These are phyloP conservation scores for Ploettnerulaceae sp. DNA, from an alignment of 2,329 filamentous ascomycete genomes.

Conservation along the genomic window DNA sequence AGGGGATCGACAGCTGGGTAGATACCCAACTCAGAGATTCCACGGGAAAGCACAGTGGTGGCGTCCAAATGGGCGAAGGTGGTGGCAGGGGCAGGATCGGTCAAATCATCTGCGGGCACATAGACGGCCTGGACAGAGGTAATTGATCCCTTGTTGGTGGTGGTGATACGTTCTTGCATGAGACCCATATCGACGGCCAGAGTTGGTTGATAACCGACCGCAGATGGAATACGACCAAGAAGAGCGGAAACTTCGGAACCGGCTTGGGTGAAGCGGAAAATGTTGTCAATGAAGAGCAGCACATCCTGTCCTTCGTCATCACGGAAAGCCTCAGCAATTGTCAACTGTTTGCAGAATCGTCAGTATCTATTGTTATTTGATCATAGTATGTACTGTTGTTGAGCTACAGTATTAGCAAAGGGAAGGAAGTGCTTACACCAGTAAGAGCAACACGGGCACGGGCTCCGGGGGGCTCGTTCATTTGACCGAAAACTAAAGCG, in stretches of 20 bases:
- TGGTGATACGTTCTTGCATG: constrained; percentile 99
- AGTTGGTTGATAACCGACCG: constrained; percentile 99
- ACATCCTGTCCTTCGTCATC: constrained; percentile 81
- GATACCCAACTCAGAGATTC: constrained; percentile 99
- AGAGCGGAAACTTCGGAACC: constrained; percentile 99
- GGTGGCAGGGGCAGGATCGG: constrained; percentile 97
- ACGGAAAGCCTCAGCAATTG: constrained; percentile 79
- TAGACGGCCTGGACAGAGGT: constrained; percentile 99
- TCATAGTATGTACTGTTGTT: too few relatives aligned
- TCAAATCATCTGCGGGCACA: constrained; percentile 99
- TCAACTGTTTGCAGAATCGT: constrained; percentile 32
- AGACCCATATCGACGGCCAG: constrained; percentile 98
- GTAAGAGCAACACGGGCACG: constrained; percentile 99
- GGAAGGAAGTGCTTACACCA: constrained; percentile 43
- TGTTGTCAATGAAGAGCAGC: constrained; percentile 99
- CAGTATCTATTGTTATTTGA: too few relatives aligned
- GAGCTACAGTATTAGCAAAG: not conserved
- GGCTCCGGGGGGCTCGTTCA: constrained; percentile 99
- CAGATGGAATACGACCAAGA: constrained; percentile 98
- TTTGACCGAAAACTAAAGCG: constrained; percentile 98
- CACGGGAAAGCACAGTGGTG: constrained; percentile 99
- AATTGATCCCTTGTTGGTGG: constrained; percentile 98
- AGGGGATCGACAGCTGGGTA: constrained; percentile 99
- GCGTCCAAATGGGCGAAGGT: constrained; percentile 99
- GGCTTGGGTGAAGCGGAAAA: constrained; percentile 99